Conservation (phyloP, 2,329 filamentous ascomycete genomes). For the Magnaporthiopsis rhizophila region DNA sequence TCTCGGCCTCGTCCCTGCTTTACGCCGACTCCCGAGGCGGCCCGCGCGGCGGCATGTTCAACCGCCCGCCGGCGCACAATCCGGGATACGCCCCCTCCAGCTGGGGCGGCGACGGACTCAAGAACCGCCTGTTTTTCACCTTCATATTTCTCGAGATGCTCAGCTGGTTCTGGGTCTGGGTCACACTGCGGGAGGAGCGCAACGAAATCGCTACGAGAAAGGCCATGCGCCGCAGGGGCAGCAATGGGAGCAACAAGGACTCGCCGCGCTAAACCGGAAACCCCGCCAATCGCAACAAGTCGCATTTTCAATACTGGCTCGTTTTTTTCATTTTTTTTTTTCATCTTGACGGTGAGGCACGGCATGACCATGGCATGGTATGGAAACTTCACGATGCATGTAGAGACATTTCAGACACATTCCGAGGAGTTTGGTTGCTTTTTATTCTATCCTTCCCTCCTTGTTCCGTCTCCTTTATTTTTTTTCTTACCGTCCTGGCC, state of each 20-base stretch:
- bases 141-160: conserved; percentile 79
- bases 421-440: neutral
- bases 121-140: conserved; percentile 78
- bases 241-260: conserved; percentile 2
- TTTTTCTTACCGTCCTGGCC: neutral
- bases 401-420: neutral
- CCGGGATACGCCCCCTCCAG: conserved; percentile 28
- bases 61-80: conserved; percentile 28
- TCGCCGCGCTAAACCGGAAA: neutral
- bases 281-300: neutral
- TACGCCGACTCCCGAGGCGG: conserved; percentile 27
- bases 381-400: too few relatives aligned
- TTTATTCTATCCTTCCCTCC: neutral
- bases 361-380: too few relatives aligned
- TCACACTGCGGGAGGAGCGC: conserved; percentile 61
- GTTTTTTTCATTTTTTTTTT: neutral
- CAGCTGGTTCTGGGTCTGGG: conserved; percentile 80
- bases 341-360: too few relatives aligned
- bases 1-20: conserved; percentile 42
- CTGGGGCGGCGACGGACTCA: conserved; percentile 59
- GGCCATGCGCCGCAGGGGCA: conserved; percentile 22
- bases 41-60: conserved; percentile 21
- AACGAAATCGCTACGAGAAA: conserved; percentile 31
- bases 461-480: neutral
- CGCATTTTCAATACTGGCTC: neutral